These are phyloP conservation scores for Naumovozyma baii DNA, from an alignment of 805 yeast genomes.

Conservation along the genomic window DNA sequence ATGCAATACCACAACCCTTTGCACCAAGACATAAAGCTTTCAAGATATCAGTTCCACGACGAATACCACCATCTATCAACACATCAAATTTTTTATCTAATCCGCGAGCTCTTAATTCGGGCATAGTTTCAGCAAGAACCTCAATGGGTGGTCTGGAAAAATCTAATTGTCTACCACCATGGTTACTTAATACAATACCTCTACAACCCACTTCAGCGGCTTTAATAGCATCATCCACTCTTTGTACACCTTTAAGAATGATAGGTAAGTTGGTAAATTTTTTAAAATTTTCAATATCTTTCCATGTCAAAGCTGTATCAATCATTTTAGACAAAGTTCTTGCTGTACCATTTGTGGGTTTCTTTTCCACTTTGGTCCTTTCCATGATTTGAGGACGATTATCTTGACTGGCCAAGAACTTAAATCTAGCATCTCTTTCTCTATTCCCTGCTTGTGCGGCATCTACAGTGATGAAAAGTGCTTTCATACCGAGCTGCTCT, in stretches of 20 bases:
- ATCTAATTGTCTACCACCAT: slow-evolving; percentile 85
- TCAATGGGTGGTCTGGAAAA: slow-evolving; percentile 67
- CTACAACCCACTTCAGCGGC: slow-evolving; percentile 64
- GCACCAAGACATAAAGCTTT: slow-evolving; percentile 65
- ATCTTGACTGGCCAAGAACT: slow-evolving; percentile 34
- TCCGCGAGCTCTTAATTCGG: slow-evolving; percentile 37
- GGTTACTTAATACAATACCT: slow-evolving; percentile 75
- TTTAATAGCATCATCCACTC: slow-evolving; percentile 63
- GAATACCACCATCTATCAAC: slow-evolving; percentile 58
- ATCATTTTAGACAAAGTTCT: slow-evolving; percentile 75
- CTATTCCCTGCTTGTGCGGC: slow-evolving; percentile 88
- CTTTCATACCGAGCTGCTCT: slow-evolving; percentile 64
- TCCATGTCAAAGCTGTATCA: slow-evolving; percentile 57
- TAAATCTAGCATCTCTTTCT: slow-evolving; percentile 72
- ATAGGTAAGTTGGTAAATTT: slow-evolving; percentile 53
- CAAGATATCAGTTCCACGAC: slow-evolving; percentile 56
- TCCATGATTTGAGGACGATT: slow-evolving; percentile 32
- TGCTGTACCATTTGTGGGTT: slow-evolving; percentile 65
- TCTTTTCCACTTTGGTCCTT: slow-evolving; percentile 39
- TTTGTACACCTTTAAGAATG: slow-evolving; percentile 70
- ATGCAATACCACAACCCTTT: slow-evolving; percentile 58
- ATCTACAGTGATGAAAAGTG: slow-evolving; percentile 81
- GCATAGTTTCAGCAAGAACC: slow-evolving; percentile 61
- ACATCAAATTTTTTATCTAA: slow-evolving; percentile 44
- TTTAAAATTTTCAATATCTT: slow-evolving; percentile 49